Evolutionary conservation across 331 rosid species (phyloP), one percentile per base, ranked within the genome.

Genomic region (Pyrus hybrid): DNA sequence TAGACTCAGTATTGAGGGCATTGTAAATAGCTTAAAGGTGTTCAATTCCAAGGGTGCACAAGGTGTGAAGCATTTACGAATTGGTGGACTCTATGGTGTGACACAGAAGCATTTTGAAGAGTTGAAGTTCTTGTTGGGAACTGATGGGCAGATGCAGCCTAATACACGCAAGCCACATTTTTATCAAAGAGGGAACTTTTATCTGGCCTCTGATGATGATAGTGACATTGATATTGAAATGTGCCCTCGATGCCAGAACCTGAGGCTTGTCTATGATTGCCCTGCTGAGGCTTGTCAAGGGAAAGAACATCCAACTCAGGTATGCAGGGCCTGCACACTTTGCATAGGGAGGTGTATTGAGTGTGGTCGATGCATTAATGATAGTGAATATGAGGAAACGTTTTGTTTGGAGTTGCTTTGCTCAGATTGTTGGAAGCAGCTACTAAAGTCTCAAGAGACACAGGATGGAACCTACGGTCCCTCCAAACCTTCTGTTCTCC

Each of bases 181-280:
- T 66, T 92, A 90, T 85, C 73, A 81, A 28, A 77, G 97, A 80
- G 88, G 85, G n/a, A 86, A 77, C 63, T 75, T 89, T 17, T 92
- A 95, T 77, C 75, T 92, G 62, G 77, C 99, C 23, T 62, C 77
- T 70, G 91, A 91, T 70, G 97, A 93, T 84, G 88, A 88, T 53
- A 79, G 89, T 28, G 83, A 79, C 60, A 78, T 93, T 49, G 98
- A 93, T 70, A 83, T 93, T 60, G 96, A 93, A 83, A 78, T 76
- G n/a, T 93, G 97, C 79, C 97, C 98, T n/a, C 77, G 89, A 69
- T 93, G 98, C 76, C 84, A 91, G 78, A 88, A 88, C 68, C 81
- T 80, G 74, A 89, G 93, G 88, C 97, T 93, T 70, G 83, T 93
- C 56, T 93, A 93, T 60, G 98, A 93, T 79, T 93, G 98, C 81